phyloP scores from a whole-genome alignment of 768 basidiomycete genomes.

The Lactifluus rugatus region DNA sequence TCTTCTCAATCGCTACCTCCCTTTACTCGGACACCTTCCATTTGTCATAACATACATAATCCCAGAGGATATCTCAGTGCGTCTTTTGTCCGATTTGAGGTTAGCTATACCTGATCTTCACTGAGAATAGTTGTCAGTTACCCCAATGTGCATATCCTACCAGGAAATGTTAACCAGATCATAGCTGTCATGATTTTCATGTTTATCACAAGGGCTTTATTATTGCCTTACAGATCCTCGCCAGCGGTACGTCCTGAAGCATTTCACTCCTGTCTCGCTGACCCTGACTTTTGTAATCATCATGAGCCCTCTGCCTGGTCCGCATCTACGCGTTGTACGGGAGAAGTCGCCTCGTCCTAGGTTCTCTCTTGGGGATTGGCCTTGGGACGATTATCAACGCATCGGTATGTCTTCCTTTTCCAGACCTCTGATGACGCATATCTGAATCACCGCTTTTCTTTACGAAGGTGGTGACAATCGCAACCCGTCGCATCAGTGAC shows the following conservation, averaged over 20 bases:
- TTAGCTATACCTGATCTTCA: not conserved
- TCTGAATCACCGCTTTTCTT: not conserved
- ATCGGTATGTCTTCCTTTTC: not conserved
- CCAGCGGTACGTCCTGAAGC: not conserved
- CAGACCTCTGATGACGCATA: not conserved
- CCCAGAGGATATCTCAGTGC: not conserved
- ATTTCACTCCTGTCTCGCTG: no score
- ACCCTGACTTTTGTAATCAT: not conserved
- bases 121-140: not conserved
- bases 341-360: not conserved
- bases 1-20: conserved; percentile 41
- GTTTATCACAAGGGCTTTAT: not conserved
- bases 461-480: not conserved
- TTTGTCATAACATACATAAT: conserved; percentile 21
- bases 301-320: not conserved
- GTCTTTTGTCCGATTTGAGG: not conserved
- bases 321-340: conserved; percentile 8
- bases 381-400: not conserved
- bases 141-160: not conserved
- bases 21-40: conserved; percentile 30
- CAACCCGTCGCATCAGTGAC: not conserved
- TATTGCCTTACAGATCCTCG: not conserved
- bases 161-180: not conserved
- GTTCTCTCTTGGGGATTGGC: not conserved
- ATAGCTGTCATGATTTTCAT: conserved; percentile 1